Conservation (phyloP, 140 eudicot species). For the Senecio squalidus region DNA sequence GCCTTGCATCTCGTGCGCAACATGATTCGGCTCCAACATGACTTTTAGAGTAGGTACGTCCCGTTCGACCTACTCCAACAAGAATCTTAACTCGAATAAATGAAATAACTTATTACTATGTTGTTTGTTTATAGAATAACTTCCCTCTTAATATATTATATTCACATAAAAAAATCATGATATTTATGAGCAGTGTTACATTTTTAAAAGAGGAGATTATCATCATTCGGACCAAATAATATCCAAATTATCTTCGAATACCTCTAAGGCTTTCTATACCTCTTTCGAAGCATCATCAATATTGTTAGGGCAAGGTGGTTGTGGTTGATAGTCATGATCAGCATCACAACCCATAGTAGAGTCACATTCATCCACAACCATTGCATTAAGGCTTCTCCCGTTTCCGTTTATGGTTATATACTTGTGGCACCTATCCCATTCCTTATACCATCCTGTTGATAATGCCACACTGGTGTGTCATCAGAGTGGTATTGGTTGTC, state of each 20-base stretch:
- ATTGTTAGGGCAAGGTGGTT: constrained; percentile 1
- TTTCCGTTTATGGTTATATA: neutral
- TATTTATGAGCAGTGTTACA: no score
- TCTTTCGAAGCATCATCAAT: constrained; percentile 4
- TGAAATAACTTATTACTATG: no score
- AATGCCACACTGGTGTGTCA: constrained; percentile 36
- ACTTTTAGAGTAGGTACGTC: no score
- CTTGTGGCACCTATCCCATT: constrained; percentile 1
- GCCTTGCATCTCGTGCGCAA: no score
- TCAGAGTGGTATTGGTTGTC: neutral
- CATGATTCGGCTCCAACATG: no score
- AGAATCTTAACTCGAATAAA: no score
- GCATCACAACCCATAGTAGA: neutral
- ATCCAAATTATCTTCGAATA: neutral
- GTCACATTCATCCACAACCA: constrained; percentile 4
- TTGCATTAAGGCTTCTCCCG: neutral
- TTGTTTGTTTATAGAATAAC: no score
- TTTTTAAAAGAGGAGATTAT: neutral
- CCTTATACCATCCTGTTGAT: constrained; percentile 16
- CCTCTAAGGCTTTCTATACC: neutral
- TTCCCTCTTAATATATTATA: no score
- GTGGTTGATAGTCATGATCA: constrained; percentile 5
- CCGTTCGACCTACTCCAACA: no score
- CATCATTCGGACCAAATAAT: neutral
- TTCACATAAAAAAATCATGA: neutral